Evolutionary conservation across 2,329 filamentous ascomycete species (phyloP).

Genomic region (Metarhizium guizhouense): DNA sequence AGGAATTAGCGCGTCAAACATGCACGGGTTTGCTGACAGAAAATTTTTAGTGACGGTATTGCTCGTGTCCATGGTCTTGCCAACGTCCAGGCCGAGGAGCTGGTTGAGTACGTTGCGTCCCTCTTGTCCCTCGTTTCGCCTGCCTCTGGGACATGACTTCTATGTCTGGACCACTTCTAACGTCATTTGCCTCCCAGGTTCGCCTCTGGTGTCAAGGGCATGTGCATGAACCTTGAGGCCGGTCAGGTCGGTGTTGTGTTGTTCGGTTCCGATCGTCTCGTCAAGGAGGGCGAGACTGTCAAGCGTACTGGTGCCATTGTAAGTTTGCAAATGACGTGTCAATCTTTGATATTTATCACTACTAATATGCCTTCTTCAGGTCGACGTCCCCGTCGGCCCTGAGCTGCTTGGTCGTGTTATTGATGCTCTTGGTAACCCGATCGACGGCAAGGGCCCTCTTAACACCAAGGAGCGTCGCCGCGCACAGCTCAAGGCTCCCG

Average conservation of each 20-base stretch:
- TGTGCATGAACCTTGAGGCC: constrained; percentile 99
- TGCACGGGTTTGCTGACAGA: constrained; percentile 17
- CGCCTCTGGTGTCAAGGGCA: constrained; percentile 98
- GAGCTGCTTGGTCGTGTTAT: constrained; percentile 96
- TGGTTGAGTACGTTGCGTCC: constrained; percentile 78
- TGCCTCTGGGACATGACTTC: background rate
- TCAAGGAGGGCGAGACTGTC: constrained; percentile 98
- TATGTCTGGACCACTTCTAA: constrained; percentile 11
- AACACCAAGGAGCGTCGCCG: constrained; percentile 86
- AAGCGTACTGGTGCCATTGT: constrained; percentile 99
- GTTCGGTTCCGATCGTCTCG: constrained; percentile 99
- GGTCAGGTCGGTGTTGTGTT: constrained; percentile 99
- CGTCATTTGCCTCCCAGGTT: constrained; percentile 52
- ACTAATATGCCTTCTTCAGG: constrained; percentile 43
- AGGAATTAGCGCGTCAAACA: background rate
- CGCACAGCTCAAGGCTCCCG: constrained; percentile 97
- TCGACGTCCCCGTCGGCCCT: constrained; percentile 89
- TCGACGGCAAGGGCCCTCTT: constrained; percentile 97
- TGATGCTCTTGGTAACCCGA: constrained; percentile 97
- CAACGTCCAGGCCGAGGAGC: constrained; percentile 99
- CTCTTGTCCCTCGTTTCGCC: background rate
- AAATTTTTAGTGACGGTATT: constrained; percentile 84
- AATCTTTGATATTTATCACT: background rate
- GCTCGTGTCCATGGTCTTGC: constrained; percentile 99
- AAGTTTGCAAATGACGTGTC: constrained; percentile 28